A percentile compares a stretch with the other conserved stretches of the same genome.
Conservation (phyloP, 2,329 filamentous ascomycete genomes). For the Dothideomycetes sp. region DNA sequence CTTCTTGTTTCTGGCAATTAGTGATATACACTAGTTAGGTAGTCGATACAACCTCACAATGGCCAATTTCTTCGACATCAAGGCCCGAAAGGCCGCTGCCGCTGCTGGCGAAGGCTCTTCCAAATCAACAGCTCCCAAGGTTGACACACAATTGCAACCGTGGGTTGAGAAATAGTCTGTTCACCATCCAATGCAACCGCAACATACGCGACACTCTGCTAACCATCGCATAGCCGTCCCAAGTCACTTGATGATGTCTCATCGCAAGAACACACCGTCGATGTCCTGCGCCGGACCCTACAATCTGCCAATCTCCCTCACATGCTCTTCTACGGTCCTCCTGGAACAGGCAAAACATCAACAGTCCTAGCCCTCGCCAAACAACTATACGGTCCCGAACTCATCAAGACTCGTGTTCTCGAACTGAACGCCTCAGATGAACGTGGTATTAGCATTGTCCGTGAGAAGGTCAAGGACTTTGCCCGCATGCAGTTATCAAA, state of each 20-base stretch:
- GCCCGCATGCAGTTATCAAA: slow-evolving; percentile 89
- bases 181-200: background rate
- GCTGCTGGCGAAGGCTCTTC: slow-evolving; percentile 55
- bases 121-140: slow-evolving; percentile 55
- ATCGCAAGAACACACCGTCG: slow-evolving; percentile 94
- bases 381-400: slow-evolving; percentile 90
- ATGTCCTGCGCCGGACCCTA: slow-evolving; percentile 80
- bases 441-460: slow-evolving; percentile 91
- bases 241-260: slow-evolving; percentile 92
- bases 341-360: slow-evolving; percentile 94
- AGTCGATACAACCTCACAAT: slow-evolving; percentile 46
- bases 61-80: slow-evolving; percentile 92
- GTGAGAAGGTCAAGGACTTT: slow-evolving; percentile 97
- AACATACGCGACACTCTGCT: slow-evolving; percentile 1
- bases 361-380: slow-evolving; percentile 95
- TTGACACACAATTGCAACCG: slow-evolving; percentile 65
- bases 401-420: slow-evolving; percentile 88
- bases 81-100: slow-evolving; percentile 66
- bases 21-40: too few relatives aligned
- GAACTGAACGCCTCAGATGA: slow-evolving; percentile 99
- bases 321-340: slow-evolving; percentile 98
- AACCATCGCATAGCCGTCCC: slow-evolving; percentile 61
- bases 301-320: slow-evolving; percentile 97
- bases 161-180: slow-evolving; percentile 98
- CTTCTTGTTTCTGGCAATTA: too few relatives aligned